A percentile compares a stretch with the other conserved stretches of the same genome.
These are phyloP conservation scores for Leccinellum luteum DNA, from an alignment of 768 basidiomycete genomes.

Conservation along the genomic window DNA sequence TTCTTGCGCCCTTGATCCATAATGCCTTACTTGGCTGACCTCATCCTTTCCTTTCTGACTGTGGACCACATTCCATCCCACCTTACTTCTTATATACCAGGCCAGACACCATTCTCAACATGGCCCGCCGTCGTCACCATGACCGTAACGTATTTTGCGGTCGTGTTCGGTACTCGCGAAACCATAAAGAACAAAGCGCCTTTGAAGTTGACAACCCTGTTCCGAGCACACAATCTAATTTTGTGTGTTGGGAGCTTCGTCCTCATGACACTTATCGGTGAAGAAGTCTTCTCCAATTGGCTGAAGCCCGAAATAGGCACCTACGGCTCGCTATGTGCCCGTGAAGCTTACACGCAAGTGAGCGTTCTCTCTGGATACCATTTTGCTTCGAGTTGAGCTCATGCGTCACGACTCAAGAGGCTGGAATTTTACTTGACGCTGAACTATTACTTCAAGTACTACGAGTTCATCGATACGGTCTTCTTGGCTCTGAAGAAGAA, in stretches of 20 bases:
- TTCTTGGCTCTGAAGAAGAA: constrained; percentile 98
- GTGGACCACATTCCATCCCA: constrained; percentile 53
- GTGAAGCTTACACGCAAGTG: constrained; percentile 79
- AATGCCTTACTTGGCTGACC: constrained; percentile 73
- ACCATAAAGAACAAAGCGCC: constrained; percentile 76
- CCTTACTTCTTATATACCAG: constrained; percentile 64
- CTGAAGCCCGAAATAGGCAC: constrained; percentile 72
- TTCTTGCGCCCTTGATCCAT: constrained; percentile 4
- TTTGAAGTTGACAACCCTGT: constrained; percentile 69
- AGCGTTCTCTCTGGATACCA: constrained; percentile 28
- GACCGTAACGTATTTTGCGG: constrained; percentile 73
- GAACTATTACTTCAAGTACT: constrained; percentile 97
- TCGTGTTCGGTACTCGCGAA: constrained; percentile 80
- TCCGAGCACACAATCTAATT: constrained; percentile 85
- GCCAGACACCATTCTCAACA: constrained; percentile 80
- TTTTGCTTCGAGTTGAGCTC: not conserved
- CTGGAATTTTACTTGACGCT: constrained; percentile 94
- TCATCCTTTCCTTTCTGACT: constrained; percentile 54
- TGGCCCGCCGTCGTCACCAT: constrained; percentile 60
- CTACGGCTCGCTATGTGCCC: constrained; percentile 72
- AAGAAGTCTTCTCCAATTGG: constrained; percentile 81
- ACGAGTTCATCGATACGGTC: constrained; percentile 91
- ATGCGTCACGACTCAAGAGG: constrained; percentile 43
- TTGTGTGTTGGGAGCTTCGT: constrained; percentile 77
- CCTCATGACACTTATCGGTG: constrained; percentile 77